Evolutionary conservation across 805 yeast species (phyloP), one percentile per base, ranked within the genome.

Genomic region (Kazachstania bromeliacearum): DNA sequence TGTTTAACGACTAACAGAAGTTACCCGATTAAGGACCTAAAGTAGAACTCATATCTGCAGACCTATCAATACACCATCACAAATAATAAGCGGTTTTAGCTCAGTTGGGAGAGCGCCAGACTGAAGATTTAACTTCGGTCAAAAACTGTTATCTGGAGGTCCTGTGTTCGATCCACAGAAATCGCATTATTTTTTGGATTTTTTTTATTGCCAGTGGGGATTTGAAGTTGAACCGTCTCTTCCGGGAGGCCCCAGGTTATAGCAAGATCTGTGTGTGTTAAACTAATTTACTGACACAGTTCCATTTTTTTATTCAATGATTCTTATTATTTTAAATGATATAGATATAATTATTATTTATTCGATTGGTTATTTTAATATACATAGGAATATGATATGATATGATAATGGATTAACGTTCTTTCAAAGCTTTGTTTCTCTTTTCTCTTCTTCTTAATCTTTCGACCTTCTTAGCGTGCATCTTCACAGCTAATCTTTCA

Each of bases 401-500:
- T 23, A 10, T 23, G 26, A 23, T 10, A 23, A n/a, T 3, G 26
- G 26, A 23, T 30, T 57, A 82, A 60, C 96, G 95, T 55, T 88
- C 97, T 58, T 79, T 85, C 57, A 88, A 76, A 52, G 87, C 67
- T 65, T 89, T 89, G 66, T 88, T 89, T 64, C 97, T 79, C 80
- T 89, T 89, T 57, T 89, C 98, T 55, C 81, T 78, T 67, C 81
- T 79, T 64, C 82, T 79, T 64, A 89, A 58, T 62, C 98, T 75
- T 45, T 87, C 97, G 28, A 87, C 83, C 67, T 77, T 82, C 77
- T 87, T 88, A 29, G 81, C 81, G 56, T 85, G 89, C 95, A 89
- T 84, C 62, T 81, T 85, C 38, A 74, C 71, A 9, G 95, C 92
- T 55, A 89, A 57, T 53, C 68, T 68, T 52, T 82, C 94, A 54